Evolutionary conservation across 2,329 filamentous ascomycete species (phyloP), one percentile per base, ranked within the genome.

Genomic region (Domatiomyces catenatus): DNA sequence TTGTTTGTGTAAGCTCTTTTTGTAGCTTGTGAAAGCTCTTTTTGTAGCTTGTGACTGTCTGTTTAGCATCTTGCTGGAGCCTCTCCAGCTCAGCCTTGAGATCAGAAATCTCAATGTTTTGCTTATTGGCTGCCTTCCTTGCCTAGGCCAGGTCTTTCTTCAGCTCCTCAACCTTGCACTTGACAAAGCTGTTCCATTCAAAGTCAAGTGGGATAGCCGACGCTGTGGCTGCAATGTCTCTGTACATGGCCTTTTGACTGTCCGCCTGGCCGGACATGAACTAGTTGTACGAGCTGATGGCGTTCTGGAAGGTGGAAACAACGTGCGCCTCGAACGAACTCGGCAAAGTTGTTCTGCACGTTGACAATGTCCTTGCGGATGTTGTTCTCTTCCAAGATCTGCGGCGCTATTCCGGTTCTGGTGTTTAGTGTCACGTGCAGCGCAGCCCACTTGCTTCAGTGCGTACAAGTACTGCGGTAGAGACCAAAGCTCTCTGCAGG

Each of bases 371-470:
- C 92, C 64, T 94, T 53, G 50, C 59, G 86, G 70, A 93, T 90
- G 72, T 89, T 93, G 75, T 98, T 98, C 72, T 98, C 92, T 64
- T 94, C 87, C 46, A 86, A 73, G 36, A 96, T 79, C 71, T 98
- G 92, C 72, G n/a, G n/a, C n/a, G n/a, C n/a, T n/a, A n/a, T n/a
- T n/a, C n/a, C n/a, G n/a, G n/a, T n/a, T n/a, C n/a, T n/a, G n/a
- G n/a, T n/a, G n/a, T n/a, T n/a, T n/a, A n/a, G n/a, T n/a, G n/a
- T n/a, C n/a, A n/a, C n/a, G n/a, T n/a, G n/a, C n/a, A n/a, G n/a
- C n/a, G n/a, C n/a, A n/a, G n/a, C n/a, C n/a, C n/a, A n/a, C n/a
- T n/a, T n/a, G n/a, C n/a, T n/a, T n/a, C n/a, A n/a, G n/a, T n/a
- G n/a, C n/a, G n/a, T n/a, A n/a, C n/a, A n/a, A n/a, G n/a, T n/a